Evolutionary conservation across 2,329 filamentous ascomycete genomes (phyloP), one percentile per base, ranked within the genome.

Genomic region (Phaeomoniella chlamydospora): DNA sequence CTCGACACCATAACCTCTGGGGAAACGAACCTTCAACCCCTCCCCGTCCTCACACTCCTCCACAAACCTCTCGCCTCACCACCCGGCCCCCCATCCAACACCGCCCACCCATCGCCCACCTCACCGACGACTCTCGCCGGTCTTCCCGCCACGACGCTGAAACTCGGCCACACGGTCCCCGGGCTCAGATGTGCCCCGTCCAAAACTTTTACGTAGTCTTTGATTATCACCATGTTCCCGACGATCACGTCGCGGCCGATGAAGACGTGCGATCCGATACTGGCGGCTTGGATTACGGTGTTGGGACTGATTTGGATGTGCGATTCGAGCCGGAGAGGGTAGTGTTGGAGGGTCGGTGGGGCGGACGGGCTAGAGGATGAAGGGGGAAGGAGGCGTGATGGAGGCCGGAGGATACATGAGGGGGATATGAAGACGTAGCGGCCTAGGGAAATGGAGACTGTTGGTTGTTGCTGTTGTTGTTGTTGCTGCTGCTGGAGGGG

Each of bases 151-250:
- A 98, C 86, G 37, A 96, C 74, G 37, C 79, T 87, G 54, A 90
- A 93, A 52, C 85, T 87, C 1, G 88, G 86, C 37, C 96, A 80
- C 15, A 96, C 84, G 77, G 92, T 93, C 41, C 85, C 80, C 0
- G 80, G 68, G 2, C 90, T 82, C 4, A 98, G 72, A 3, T 94
- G 78, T 0, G 83, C 75, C 18, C 80, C 80, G 41, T 94, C 85
- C 45, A 96, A 61, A 29, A 98, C 75, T 55, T 80, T 80, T 33
- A 92, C 85, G 51, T 85, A 92, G 55, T 96, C 90, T 57, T 94
- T 94, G 52, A 96, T 74, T 41, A 94, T 88, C 34, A 79, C 81
- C 57, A 94, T 87, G 46, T 86, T 80, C 38, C 84, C 82, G 34
- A 98, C 68, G 1, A 80, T 78, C 43, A 77, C 83, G 35, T 77